Base-by-base conservation (phyloP, 345 rosid species). In the Brassica incana region DNA sequence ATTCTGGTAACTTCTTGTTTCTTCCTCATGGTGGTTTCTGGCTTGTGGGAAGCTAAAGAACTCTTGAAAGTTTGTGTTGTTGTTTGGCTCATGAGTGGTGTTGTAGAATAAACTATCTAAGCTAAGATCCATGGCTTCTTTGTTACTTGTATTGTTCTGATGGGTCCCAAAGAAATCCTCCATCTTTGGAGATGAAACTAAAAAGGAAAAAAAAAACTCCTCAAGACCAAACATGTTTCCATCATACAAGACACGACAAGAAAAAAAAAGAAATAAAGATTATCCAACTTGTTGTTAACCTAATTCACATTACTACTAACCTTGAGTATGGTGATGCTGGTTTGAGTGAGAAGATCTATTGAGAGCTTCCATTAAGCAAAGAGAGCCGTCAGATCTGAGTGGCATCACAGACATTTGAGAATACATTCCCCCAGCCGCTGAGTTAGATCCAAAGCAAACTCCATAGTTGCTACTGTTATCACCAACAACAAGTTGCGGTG, bases 151-250 rank as follows among this genome's bases (percentile, higher is more conserved):
- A 77, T 83, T 87, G 76, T 83, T 89, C 58, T 90, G 92, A 84
- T 92, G 95, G 87, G 89, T 81, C 89, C 91, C 95, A 83, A 94
- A 92, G 85, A 94, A 92, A 85, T 94, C 94, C 80, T 94, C 98
- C 83, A 89, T 88, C 77, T 90, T 92, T 74, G 98, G 97, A 50
- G 94, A 82, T 85, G 92, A 75, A 74, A 75, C 82, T 79, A 85
- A 84, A 79, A 76, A 58, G 80, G 45, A 3, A 70, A 36, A 63
- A 29, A 32, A 63, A 48, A 25, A 52, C 68, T 40, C 73, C 15
- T 70, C 70, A 80, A 74, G 73, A 77, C 79, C 61, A 83, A 81
- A 78, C 72, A 74, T 54, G 78, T 67, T 32, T 75, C 78, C 77
- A 76, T 59, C 54, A 64, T 20, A 79, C 79, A 73, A 63, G 74